These are phyloP conservation scores for Huntiella savannae DNA, from an alignment of 2,329 filamentous ascomycete genomes.

Conservation along the genomic window DNA sequence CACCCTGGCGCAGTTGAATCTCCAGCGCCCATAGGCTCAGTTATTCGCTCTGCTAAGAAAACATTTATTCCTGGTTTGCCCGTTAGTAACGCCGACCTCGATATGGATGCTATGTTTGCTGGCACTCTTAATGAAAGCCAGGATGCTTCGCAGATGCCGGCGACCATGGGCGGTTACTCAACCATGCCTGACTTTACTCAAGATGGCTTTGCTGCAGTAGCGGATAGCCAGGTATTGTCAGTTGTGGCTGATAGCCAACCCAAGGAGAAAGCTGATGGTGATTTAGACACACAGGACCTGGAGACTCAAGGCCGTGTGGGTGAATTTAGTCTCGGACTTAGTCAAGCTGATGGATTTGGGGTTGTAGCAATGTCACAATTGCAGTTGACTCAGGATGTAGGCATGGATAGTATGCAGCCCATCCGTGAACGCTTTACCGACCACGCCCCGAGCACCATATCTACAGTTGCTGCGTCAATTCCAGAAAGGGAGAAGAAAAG, in stretches of 20 bases:
- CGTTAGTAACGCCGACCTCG: conserved; percentile 43
- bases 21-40: conserved; percentile 37
- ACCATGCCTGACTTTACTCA: conserved; percentile 11
- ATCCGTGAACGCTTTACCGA: conserved; percentile 45
- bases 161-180: conserved; percentile 15
- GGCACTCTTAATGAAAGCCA: conserved; percentile 53
- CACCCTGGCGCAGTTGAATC: conserved; percentile 17
- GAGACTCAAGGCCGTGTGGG: conserved; percentile 8
- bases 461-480: background rate
- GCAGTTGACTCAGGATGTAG: conserved; percentile 52
- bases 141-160: conserved; percentile 28
- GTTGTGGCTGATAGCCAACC: conserved; percentile 28
- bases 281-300: conserved; percentile 19
- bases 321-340: conserved; percentile 17
- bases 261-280: conserved; percentile 16
- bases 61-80: conserved; percentile 51
- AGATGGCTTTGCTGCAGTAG: conserved; percentile 14
- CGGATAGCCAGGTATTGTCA: conserved; percentile 20
- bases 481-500: background rate
- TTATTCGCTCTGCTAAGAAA: conserved; percentile 49
- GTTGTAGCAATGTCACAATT: conserved; percentile 7
- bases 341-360: conserved; percentile 49
- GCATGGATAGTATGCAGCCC: conserved; percentile 56
- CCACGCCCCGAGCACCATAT: conserved; percentile 32
- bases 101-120: conserved; percentile 77